A percentile compares a stretch with the other conserved stretches of the same genome.
These are phyloP conservation scores for Aristolochia fimbriata DNA, from an alignment of 164 flowering plant genomes.

Conservation along the genomic window DNA sequence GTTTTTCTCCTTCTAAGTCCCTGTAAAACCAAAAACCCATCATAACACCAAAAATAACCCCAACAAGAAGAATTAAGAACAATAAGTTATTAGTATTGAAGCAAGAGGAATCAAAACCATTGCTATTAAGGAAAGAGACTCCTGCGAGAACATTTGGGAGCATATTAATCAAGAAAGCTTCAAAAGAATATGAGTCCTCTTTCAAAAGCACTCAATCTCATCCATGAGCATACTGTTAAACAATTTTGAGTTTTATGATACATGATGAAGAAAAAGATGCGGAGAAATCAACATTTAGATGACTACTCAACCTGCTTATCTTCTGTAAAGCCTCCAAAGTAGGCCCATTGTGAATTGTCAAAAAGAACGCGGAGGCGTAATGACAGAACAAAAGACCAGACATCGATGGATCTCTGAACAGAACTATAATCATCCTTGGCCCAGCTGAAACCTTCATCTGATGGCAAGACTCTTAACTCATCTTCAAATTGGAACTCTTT, in stretches of 20 bases:
- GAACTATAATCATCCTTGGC: constrained; percentile 75
- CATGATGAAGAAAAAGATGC: neutral
- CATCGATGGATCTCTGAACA: constrained; percentile 62
- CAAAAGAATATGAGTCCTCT: too few species aligned
- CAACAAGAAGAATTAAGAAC: neutral
- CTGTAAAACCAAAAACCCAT: constrained; percentile 22
- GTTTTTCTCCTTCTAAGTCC: constrained; percentile 59
- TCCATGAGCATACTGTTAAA: too few species aligned
- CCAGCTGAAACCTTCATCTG: constrained; percentile 89
- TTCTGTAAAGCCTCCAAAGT: constrained; percentile 72
- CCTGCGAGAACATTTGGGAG: too few species aligned
- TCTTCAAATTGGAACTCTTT: constrained; percentile 46
- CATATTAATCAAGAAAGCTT: too few species aligned
- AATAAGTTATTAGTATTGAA: neutral
- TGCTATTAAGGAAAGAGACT: too few species aligned
- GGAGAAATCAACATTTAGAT: neutral
- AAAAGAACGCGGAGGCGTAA: constrained; percentile 62
- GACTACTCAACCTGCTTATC: constrained; percentile 61
- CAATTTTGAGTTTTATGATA: too few species aligned
- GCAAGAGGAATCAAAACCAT: neutral
- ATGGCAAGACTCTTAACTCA: constrained; percentile 56
- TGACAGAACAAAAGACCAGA: constrained; percentile 79
- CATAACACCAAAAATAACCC: too few species aligned
- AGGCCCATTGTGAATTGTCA: constrained; percentile 89
- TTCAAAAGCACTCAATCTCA: too few species aligned